phyloP scores from a whole-genome alignment of 768 basidiomycete genomes.

The Dentipellis sp. region DNA sequence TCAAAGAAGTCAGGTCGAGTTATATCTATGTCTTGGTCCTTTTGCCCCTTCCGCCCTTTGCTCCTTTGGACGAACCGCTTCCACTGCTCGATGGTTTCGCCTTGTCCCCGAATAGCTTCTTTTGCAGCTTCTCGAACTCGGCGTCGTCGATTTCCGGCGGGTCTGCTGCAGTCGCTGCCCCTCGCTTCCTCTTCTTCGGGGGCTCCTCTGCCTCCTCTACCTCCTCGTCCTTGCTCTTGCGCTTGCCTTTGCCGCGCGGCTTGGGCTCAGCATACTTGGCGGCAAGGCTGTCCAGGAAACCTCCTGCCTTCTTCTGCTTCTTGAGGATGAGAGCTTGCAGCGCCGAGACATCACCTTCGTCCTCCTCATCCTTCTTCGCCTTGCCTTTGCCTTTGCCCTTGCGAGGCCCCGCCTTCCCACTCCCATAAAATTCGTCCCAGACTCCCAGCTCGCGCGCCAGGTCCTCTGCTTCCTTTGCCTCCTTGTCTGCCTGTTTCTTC shows the following conservation, averaged over 20 bases:
- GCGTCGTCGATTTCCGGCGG: conserved; percentile 58
- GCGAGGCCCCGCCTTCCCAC: conserved; percentile 54
- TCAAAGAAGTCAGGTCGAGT: background rate
- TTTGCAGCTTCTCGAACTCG: conserved; percentile 52
- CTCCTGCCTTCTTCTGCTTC: conserved; percentile 58
- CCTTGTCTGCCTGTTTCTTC: conserved; percentile 64
- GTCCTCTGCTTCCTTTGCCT: conserved; percentile 77
- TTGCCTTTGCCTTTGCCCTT: conserved; percentile 42
- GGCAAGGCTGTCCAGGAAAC: conserved; percentile 68
- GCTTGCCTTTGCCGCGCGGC: conserved; percentile 27
- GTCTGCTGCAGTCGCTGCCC: conserved; percentile 20
- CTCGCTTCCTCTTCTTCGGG: conserved; percentile 39
- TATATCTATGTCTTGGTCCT: background rate
- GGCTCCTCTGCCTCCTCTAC: conserved; percentile 28
- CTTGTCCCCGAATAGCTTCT: conserved; percentile 43
- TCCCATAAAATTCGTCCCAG: conserved; percentile 90
- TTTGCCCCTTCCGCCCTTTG: background rate
- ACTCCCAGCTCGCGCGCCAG: conserved; percentile 83
- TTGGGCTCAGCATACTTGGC: conserved; percentile 59
- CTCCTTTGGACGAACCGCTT: conserved; percentile 7
- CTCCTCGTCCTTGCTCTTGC: conserved; percentile 38
- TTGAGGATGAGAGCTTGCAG: conserved; percentile 78
- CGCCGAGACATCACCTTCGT: conserved; percentile 49
- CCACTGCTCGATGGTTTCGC: conserved; percentile 16
- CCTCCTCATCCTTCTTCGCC: conserved; percentile 28